These are phyloP conservation scores for Trichoderma afroharzianum DNA, from an alignment of 2,329 filamentous ascomycete species.

Conservation along the genomic window DNA sequence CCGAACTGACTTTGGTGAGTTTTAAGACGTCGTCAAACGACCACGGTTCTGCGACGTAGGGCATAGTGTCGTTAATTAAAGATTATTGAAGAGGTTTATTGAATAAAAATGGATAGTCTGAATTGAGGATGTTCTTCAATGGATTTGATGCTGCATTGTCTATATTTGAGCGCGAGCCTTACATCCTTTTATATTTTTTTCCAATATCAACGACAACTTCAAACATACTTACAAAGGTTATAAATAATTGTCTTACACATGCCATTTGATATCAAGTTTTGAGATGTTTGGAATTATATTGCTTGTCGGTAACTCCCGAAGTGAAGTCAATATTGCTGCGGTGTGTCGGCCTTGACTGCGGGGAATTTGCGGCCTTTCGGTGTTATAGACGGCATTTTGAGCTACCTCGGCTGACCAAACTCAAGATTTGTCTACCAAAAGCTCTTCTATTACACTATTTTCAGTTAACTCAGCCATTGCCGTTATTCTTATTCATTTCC, in stretches of 20 bases:
- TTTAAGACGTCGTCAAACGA: neutral
- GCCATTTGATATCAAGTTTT: neutral
- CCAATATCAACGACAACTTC: neutral
- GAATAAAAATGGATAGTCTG: neutral
- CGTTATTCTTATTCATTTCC: neutral
- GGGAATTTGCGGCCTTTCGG: neutral
- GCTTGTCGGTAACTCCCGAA: neutral
- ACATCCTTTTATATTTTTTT: neutral
- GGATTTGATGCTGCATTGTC: neutral
- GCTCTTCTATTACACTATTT: neutral
- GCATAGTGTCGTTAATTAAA: neutral
- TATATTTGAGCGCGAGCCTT: fast-evolving
- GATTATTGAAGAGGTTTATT: neutral
- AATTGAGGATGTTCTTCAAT: neutral
- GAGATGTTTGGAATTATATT: neutral
- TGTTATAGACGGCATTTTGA: neutral
- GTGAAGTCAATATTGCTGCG: neutral
- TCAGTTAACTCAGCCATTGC: neutral
- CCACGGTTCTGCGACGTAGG: neutral
- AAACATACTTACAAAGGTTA: neutral
- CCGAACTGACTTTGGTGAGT: slow-evolving; percentile 1
- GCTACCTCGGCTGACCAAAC: neutral
- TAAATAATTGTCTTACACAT: neutral
- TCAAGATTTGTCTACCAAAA: neutral
- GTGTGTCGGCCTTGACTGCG: neutral